Percentiles rank a stretch among this genome's conserved stretches.
These are phyloP conservation scores for Solanum rostratum DNA, from an alignment of 257 asterid species.

Conservation along the genomic window DNA sequence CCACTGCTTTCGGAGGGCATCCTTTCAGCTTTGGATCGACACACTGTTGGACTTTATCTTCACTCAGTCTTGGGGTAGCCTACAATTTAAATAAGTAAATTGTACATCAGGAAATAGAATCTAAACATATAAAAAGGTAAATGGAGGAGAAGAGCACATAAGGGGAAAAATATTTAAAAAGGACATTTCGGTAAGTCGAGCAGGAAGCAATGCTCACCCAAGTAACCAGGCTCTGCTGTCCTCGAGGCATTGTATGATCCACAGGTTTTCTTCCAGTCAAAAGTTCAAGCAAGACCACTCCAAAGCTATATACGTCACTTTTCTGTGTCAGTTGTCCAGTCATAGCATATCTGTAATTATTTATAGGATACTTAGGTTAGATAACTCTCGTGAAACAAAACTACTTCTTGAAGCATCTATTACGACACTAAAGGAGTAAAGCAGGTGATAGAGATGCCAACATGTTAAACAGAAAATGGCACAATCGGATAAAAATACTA, in stretches of 20 bases:
- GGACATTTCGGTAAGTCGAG: background rate
- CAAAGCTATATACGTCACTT: constrained; percentile 24
- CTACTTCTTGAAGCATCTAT: background rate
- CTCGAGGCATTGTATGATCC: constrained; percentile 29
- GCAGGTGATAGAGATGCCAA: background rate
- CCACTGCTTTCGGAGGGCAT: constrained; percentile 11
- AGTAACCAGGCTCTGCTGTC: constrained; percentile 16
- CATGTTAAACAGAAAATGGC: background rate
- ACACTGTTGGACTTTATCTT: constrained; percentile 31
- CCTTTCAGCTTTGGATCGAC: constrained; percentile 23
- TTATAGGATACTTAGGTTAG: background rate
- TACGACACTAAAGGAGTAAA: background rate
- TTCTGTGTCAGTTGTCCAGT: constrained; percentile 16
- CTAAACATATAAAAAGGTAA: background rate
- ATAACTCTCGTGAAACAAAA: background rate
- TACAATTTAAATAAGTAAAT: background rate
- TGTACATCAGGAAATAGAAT: background rate
- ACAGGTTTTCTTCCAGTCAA: constrained; percentile 33
- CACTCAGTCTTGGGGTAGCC: constrained; percentile 30
- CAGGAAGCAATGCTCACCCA: constrained; percentile 7
- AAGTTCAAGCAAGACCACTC: constrained; percentile 29
- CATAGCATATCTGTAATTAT: constrained; percentile 10
- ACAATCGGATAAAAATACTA: background rate
- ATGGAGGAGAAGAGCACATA: background rate
- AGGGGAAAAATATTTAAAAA: background rate